Evolutionary conservation across 768 basidiomycete genomes (phyloP).

Genomic region (Tricholoma matsutake): DNA sequence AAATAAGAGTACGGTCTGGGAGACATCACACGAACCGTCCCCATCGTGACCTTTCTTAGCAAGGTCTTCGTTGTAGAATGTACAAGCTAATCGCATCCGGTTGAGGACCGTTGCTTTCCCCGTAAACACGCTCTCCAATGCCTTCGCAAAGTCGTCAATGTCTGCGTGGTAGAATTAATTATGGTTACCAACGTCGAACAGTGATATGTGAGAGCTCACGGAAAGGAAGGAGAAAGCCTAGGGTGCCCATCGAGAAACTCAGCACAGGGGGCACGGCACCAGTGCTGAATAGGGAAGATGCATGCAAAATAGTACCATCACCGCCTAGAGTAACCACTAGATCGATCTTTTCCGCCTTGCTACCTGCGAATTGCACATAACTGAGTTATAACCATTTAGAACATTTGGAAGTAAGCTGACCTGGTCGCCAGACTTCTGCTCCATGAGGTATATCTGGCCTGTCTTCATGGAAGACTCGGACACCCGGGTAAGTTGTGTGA

Average conservation of each 20-base stretch:
- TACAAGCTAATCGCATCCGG: slow-evolving; percentile 87
- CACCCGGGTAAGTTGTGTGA: slow-evolving; percentile 52
- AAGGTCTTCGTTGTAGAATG: slow-evolving; percentile 63
- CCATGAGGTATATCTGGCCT: slow-evolving; percentile 62
- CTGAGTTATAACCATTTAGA: not conserved
- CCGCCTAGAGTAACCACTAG: slow-evolving; percentile 90
- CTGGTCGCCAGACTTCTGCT: slow-evolving; percentile 63
- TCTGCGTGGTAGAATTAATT: slow-evolving; percentile 43
- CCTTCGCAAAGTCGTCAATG: slow-evolving; percentile 82
- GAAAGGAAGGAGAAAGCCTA: slow-evolving; percentile 92
- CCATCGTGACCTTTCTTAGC: slow-evolving; percentile 52
- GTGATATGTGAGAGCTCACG: slow-evolving; percentile 50
- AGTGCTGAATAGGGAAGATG: slow-evolving; percentile 84
- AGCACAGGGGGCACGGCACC: slow-evolving; percentile 92
- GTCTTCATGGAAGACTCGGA: slow-evolving; percentile 65
- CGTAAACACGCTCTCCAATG: slow-evolving; percentile 73
- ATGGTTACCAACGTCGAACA: not conserved
- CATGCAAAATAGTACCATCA: slow-evolving; percentile 93
- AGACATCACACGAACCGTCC: slow-evolving; percentile 44
- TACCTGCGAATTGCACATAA: slow-evolving; percentile 27
- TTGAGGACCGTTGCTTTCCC: slow-evolving; percentile 82
- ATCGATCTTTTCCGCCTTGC: slow-evolving; percentile 64
- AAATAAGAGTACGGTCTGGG: slow-evolving; percentile 2
- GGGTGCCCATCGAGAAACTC: slow-evolving; percentile 89
- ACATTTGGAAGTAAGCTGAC: slow-evolving; percentile 30